Conservation (phyloP, 83 land plant species). For the Diphasiastrum complanatum region DNA sequence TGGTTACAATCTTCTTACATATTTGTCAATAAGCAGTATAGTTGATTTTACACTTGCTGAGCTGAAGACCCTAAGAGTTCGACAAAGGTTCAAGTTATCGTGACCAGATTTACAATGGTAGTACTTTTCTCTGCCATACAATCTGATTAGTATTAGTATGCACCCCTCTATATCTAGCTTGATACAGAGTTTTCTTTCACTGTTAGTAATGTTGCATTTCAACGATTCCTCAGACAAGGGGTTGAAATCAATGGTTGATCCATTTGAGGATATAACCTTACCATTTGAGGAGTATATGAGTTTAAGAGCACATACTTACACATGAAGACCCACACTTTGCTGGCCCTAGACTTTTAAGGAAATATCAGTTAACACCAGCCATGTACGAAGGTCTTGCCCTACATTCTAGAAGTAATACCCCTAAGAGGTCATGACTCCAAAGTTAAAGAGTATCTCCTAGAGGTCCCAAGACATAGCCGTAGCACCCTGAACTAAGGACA, state of each 20-base stretch:
- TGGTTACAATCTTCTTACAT: background rate
- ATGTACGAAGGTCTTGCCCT: conserved; percentile 40
- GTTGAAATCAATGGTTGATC: conserved; percentile 68
- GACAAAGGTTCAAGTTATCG: conserved; percentile 60
- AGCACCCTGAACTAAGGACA: no score
- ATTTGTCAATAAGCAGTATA: conserved; percentile 18
- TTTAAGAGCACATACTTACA: conserved; percentile 92
- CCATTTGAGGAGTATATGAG: conserved; percentile 75
- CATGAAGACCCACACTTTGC: conserved; percentile 92
- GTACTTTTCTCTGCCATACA: conserved; percentile 4
- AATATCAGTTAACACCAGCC: conserved; percentile 76
- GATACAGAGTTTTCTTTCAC: background rate
- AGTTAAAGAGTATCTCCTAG: no score
- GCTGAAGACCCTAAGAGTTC: conserved; percentile 46
- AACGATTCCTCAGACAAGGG: conserved; percentile 39
- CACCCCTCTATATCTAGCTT: background rate
- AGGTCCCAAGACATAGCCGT: no score
- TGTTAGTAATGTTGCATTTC: background rate
- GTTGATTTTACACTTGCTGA: conserved; percentile 82
- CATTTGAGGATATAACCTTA: conserved; percentile 73
- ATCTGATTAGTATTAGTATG: no score
- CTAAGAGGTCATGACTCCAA: no score
- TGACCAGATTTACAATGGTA: conserved; percentile 74
- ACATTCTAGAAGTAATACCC: background rate
- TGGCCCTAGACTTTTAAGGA: no score